phyloP scores from a whole-genome alignment of 2,329 filamentous ascomycete species.

The Ciborinia camelliae region DNA sequence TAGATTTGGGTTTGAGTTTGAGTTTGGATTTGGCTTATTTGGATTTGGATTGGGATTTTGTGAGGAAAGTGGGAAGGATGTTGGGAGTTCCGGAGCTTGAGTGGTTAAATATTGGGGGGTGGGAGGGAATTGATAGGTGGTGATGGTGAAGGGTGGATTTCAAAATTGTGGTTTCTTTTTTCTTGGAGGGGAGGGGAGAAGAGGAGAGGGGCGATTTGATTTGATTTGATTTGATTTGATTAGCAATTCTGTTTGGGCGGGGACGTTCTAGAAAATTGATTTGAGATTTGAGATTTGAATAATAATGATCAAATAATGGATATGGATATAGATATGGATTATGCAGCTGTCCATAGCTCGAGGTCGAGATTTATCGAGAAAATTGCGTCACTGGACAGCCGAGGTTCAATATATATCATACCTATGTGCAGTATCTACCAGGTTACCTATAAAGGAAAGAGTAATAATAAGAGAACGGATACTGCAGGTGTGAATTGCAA shows the following conservation, averaged over 20 bases:
- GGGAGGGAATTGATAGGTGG: background rate
- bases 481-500: background rate
- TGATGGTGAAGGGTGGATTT: background rate
- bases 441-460: no score
- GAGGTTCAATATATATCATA: no score
- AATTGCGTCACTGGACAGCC: constrained; percentile 1
- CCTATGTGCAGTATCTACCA: no score
- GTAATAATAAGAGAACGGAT: no score
- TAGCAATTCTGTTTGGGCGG: background rate
- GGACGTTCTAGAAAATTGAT: background rate
- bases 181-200: no score
- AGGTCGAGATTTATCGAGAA: background rate
- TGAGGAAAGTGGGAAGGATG: background rate
- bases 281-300: background rate
- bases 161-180: no score
- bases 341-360: background rate
- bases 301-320: background rate
- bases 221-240: background rate
- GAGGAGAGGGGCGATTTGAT: no score
- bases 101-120: background rate
- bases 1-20: background rate
- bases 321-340: background rate
- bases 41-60: no score
- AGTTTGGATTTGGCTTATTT: no score
- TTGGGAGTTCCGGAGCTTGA: background rate